phyloP scores from a whole-genome alignment of 2,329 filamentous ascomycete genomes.

The Colletotrichum sp. region DNA sequence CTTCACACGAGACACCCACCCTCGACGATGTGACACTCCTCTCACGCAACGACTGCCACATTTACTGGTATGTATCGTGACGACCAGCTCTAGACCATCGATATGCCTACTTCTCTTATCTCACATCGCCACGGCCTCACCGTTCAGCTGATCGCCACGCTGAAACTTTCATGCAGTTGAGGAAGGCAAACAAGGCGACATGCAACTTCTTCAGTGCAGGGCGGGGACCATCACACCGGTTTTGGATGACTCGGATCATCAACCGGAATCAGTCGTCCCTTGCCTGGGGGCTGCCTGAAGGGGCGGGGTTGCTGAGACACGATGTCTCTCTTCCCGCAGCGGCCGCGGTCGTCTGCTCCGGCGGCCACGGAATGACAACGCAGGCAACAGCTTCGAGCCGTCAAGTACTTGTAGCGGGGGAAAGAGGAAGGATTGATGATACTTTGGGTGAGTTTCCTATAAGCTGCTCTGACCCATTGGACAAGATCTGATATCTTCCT shows the following conservation, averaged over 20 bases:
- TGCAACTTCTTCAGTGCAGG: neutral
- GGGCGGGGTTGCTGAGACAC: neutral
- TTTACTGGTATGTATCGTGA: neutral
- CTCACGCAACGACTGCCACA: rapidly evolving
- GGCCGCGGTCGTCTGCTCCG: neutral
- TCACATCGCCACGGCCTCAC: neutral
- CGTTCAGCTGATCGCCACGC: neutral
- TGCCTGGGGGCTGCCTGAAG: neutral
- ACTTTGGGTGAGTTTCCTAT: neutral
- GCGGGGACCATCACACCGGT: neutral
- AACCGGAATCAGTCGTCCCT: neutral
- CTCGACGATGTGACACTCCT: neutral
- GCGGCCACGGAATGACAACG: neutral
- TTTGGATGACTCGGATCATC: neutral
- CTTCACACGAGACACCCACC: neutral
- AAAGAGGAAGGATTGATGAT: neutral
- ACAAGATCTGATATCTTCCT: neutral
- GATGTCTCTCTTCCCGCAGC: neutral
- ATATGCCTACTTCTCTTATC: neutral
- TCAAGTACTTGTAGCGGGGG: neutral
- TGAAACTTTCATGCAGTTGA: neutral
- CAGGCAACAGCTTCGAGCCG: neutral
- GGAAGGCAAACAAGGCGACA: neutral
- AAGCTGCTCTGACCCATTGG: neutral
- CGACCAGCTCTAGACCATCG: rapidly evolving